Percentiles rank a stretch among this genome's conserved stretches.
Conservation (phyloP, 139 green algal species). For the Coelastrella sp. region DNA sequence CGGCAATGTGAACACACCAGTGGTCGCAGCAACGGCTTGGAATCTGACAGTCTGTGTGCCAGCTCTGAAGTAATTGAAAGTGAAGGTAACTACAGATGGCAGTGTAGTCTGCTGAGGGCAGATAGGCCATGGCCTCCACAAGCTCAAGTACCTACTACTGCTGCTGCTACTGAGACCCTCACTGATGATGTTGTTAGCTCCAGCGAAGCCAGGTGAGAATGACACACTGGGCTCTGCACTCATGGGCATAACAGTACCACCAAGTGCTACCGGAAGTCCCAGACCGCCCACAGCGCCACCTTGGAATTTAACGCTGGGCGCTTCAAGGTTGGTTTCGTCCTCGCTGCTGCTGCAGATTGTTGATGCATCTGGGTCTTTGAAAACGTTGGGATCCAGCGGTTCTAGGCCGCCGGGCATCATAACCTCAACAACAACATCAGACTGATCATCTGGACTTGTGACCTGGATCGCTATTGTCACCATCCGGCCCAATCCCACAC, state of each 20-base stretch:
- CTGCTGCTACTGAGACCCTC: neutral
- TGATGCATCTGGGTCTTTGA: conserved; percentile 12
- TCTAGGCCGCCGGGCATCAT: conserved; percentile 75
- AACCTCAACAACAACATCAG: conserved; percentile 58
- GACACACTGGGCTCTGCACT: neutral
- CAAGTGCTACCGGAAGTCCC: too few relatives aligned
- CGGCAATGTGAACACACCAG: conserved; percentile 66
- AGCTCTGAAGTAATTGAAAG: conserved; percentile 52
- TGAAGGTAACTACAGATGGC: conserved; percentile 58
- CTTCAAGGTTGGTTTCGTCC: conserved; percentile 13
- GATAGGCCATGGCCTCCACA: conserved; percentile 10
- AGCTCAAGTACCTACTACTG: neutral
- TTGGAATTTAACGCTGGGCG: neutral
- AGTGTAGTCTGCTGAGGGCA: conserved; percentile 54
- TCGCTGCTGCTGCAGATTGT: conserved; percentile 28
- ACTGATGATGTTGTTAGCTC: neutral
- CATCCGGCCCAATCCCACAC: conserved; percentile 55
- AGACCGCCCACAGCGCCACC: too few relatives aligned
- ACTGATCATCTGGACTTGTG: conserved; percentile 69
- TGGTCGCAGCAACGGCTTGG: conserved; percentile 66
- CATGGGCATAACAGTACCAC: neutral
- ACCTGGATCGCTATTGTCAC: conserved; percentile 68
- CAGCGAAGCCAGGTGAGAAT: neutral
- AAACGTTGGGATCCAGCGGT: conserved; percentile 69
- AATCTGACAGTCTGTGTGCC: conserved; percentile 63